Evolutionary conservation across 1,284 basidiomycete species (phyloP).

Genomic region (Cryptococcus hybrid): DNA sequence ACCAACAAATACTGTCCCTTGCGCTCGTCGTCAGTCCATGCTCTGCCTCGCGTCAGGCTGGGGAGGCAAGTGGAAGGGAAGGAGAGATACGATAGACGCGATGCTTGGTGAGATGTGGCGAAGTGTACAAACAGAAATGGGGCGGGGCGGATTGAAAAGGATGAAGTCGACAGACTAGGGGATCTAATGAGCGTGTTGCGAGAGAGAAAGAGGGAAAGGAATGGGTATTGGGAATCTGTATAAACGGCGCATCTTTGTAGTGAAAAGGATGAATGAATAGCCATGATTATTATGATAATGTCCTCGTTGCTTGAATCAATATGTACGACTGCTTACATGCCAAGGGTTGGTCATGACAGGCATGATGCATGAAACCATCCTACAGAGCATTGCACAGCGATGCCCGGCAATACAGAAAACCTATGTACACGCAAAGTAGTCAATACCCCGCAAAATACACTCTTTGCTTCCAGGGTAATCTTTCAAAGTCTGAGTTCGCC

Average conservation of each 20-base stretch:
- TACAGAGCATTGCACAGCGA: background rate
- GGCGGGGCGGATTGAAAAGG: constrained; percentile 13
- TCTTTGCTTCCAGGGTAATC: background rate
- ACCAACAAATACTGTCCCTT: background rate
- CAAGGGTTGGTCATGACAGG: background rate
- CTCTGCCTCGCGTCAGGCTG: constrained; percentile 8
- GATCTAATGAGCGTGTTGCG: constrained; percentile 22
- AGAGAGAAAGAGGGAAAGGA: constrained; percentile 14
- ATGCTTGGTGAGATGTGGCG: constrained; percentile 37
- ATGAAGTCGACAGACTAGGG: constrained; percentile 19
- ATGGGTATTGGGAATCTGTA: constrained; percentile 46
- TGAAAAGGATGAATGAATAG: too few species aligned
- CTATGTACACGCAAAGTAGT: background rate
- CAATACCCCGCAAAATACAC: background rate
- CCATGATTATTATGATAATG: constrained; percentile 42
- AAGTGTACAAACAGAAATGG: constrained; percentile 23
- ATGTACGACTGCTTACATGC: background rate
- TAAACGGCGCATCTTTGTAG: background rate
- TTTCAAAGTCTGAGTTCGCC: background rate
- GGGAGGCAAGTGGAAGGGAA: constrained; percentile 4
- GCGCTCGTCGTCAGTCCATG: constrained; percentile 1
- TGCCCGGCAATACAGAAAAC: background rate
- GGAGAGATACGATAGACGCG: constrained; percentile 31
- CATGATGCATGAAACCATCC: background rate
- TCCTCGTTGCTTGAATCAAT: constrained; percentile 62